These are phyloP conservation scores for Cladorrhinum sp. DNA, from an alignment of 2,329 filamentous ascomycete species.

Conservation along the genomic window DNA sequence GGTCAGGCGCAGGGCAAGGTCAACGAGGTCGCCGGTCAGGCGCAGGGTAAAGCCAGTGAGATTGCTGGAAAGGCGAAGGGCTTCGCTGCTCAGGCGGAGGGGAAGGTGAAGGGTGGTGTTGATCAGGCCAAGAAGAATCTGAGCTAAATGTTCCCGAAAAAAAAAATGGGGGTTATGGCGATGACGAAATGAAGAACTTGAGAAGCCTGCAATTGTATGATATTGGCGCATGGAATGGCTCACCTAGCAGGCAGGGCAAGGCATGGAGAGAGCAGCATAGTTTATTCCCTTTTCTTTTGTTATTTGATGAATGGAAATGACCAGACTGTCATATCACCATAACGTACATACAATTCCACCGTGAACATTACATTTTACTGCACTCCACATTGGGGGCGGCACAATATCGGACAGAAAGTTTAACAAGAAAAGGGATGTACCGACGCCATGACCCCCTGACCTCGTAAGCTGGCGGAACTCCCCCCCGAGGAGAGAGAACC, in stretches of 20 bases:
- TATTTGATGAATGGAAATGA: not conserved
- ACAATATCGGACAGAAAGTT: no score
- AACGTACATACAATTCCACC: no score
- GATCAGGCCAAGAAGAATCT: conserved; percentile 32
- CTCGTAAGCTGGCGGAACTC: conserved; percentile 3
- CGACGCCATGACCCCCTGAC: conserved; percentile 27
- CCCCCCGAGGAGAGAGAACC: conserved; percentile 13
- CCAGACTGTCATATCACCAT: no score
- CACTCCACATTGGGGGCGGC: no score
- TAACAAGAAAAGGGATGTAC: conserved; percentile 27
- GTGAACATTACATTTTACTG: no score
- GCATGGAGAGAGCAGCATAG: not conserved
- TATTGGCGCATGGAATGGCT: not conserved
- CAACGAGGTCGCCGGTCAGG: conserved; percentile 38
- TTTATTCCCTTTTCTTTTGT: not conserved
- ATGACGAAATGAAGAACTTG: not conserved
- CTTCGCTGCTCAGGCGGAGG: conserved; percentile 42
- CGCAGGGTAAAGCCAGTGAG: conserved; percentile 43
- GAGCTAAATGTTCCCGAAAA: conserved; percentile 10
- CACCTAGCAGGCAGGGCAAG: not conserved
- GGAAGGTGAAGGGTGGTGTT: conserved; percentile 39
- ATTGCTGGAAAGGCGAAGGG: conserved; percentile 35
- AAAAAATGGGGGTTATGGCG: not conserved
- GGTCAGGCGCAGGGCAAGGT: conserved; percentile 36
- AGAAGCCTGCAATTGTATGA: not conserved